Conservation (phyloP, 768 basidiomycete genomes). For the Calocybe indica region DNA sequence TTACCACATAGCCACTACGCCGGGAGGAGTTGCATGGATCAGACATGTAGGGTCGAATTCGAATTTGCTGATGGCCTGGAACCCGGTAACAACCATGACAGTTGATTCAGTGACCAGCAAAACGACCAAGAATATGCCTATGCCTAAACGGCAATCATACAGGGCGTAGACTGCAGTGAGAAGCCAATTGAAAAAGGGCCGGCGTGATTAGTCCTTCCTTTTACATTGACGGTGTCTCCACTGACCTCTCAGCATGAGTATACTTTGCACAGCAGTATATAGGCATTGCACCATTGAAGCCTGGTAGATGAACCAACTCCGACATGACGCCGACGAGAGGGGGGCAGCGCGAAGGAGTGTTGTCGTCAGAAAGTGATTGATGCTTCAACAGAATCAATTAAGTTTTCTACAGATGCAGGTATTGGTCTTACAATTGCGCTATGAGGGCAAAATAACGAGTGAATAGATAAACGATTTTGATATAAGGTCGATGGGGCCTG, state of each 20-base stretch:
- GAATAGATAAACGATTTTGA: constrained; percentile 8
- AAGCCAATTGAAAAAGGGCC: background rate
- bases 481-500: background rate
- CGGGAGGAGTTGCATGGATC: constrained; percentile 4
- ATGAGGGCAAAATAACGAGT: constrained; percentile 11
- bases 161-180: constrained; percentile 7
- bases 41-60: constrained; percentile 8
- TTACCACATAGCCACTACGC: constrained; percentile 7
- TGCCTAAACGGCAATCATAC: background rate
- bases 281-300: constrained; percentile 9
- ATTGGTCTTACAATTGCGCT: constrained; percentile 9
- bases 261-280: constrained; percentile 6
- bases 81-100: background rate
- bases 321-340: background rate
- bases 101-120: constrained; percentile 3
- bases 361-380: constrained; percentile 4
- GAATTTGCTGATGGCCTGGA: background rate
- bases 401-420: background rate
- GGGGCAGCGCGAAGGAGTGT: constrained; percentile 3
- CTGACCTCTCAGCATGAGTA: constrained; percentile 14
- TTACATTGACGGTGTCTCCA: background rate
- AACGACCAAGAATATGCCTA: background rate
- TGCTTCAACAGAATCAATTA: background rate
- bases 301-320: constrained; percentile 11
- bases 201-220: too few species aligned